A percentile compares a stretch with the other conserved stretches of the same genome.
These are phyloP conservation scores for Beta vulgaris DNA, from an alignment of 148 eudicot species.

Conservation along the genomic window DNA sequence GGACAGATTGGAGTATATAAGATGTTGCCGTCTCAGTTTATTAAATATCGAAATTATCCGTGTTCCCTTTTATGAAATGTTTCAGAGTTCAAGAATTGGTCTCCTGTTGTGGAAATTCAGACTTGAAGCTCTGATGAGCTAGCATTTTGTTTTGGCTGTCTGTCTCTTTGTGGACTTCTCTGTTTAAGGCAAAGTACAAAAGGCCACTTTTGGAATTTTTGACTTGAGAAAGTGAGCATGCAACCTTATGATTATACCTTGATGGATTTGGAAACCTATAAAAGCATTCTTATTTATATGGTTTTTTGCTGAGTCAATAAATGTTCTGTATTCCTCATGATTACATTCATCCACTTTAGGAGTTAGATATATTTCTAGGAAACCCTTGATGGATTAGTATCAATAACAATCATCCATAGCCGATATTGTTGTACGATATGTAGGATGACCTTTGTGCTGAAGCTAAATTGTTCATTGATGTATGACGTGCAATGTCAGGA, in stretches of 20 bases:
- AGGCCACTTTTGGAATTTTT: not conserved
- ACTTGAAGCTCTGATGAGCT: not conserved
- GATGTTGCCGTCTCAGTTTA: not conserved
- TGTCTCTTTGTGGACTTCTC: not conserved
- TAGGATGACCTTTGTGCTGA: constrained; percentile 15
- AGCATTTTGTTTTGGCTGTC: not conserved
- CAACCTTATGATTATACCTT: not conserved
- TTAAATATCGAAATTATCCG: not conserved
- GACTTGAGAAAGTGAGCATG: not conserved
- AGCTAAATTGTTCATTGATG: not conserved
- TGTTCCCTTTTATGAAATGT: not conserved
- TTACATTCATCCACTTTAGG: not conserved
- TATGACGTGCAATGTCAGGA: constrained; percentile 38
- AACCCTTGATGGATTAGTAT: not conserved
- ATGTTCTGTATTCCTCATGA: not conserved
- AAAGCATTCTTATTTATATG: not conserved
- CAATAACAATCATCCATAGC: not conserved
- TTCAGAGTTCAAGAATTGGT: not conserved
- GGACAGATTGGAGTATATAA: not conserved
- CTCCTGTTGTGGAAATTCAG: not conserved
- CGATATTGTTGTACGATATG: not conserved
- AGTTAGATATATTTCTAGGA: not conserved
- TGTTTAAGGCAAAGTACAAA: not conserved
- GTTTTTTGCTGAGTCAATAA: not conserved
- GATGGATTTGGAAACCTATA: not conserved